Base-by-base conservation (phyloP, 2,329 filamentous ascomycete species). In the Colletotrichum horii region DNA sequence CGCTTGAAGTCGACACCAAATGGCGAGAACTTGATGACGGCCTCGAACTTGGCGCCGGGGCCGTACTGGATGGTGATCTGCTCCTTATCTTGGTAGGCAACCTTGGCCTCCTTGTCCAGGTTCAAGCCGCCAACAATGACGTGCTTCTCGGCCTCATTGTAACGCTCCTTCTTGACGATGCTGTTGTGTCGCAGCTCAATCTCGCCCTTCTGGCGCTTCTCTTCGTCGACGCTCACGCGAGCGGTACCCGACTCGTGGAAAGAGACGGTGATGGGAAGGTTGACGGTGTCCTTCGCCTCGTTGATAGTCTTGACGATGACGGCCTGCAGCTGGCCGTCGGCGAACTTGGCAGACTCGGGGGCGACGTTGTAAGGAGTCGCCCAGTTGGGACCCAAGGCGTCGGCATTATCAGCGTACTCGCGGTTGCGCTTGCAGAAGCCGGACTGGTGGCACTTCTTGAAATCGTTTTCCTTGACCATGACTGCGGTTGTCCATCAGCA, bases 401-500 rank as follows among this genome's bases (percentile, higher is more conserved):
- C 86, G 77, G 93, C 95, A 78, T 91, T 88, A 85, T 98, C 96
- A 83, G 97, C 97, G 83, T 94, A 96, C 52, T 92, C 94, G 83
- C 97, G 93, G 86, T 98, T 98, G 78, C 97, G 94, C 83, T 96
- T 97, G 87, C 97, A 99, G 88, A 99, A 99, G 81, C 97, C 97
- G 6, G 96, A 97, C 83, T 99, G 96, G 79, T 94, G 88, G 87
- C 97, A 99, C 80, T 94, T 98, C 83, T 98, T 99, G 90, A 98
- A 99, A 84, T 98, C 96, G 81, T 98, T 93, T 83, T 98, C 94
- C 87, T 99, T 99, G 68, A 99, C 97, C 80, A 91, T 89, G 78
- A 91, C 96, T 98, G 79, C 34, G 75, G 72, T 73, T 38, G 43
- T 22, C 12, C 26, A 61, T 75, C 32, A 75, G 61, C 38, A 58